phyloP scores from a whole-genome alignment of 176 grass and related monocot genomes.

The Miscanthus lutarioriparius region DNA sequence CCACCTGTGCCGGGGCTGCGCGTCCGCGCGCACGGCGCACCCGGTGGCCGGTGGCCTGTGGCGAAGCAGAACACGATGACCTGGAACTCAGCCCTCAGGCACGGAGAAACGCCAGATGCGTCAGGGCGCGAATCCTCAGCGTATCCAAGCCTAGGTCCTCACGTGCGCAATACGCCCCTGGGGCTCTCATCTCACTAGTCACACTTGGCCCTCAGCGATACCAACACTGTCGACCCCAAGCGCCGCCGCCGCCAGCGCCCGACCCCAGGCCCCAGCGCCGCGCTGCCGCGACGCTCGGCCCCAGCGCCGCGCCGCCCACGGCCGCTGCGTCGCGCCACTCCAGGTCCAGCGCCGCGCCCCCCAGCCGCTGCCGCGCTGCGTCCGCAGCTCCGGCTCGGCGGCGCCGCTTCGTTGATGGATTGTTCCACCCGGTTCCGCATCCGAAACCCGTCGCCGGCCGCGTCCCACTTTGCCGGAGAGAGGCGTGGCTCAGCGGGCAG shows the following conservation, averaged over 20 bases:
- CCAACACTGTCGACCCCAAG: background rate
- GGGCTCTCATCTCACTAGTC: background rate
- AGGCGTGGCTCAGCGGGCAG: background rate
- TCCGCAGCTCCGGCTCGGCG: background rate
- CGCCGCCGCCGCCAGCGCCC: background rate
- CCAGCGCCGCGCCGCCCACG: too few relatives aligned
- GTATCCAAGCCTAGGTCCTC: too few relatives aligned
- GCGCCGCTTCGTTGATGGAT: slow-evolving; percentile 41
- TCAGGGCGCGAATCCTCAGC: too few relatives aligned
- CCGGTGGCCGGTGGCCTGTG: too few relatives aligned
- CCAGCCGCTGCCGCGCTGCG: background rate
- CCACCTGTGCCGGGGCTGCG: background rate
- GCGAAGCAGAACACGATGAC: too few relatives aligned
- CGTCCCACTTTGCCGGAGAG: background rate
- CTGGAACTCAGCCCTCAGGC: too few relatives aligned
- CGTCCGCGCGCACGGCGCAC: too few relatives aligned
- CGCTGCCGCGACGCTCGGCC: too few relatives aligned
- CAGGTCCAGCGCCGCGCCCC: background rate
- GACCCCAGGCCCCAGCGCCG: too few relatives aligned
- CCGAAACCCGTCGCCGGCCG: slow-evolving; percentile 21
- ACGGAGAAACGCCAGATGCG: too few relatives aligned
- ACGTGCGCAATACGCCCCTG: background rate
- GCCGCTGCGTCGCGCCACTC: background rate
- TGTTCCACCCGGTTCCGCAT: slow-evolving; percentile 18
- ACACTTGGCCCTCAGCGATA: background rate